Base-by-base conservation (phyloP, 371 early-diverging fungal genomes). In the Mortierella sp. region DNA sequence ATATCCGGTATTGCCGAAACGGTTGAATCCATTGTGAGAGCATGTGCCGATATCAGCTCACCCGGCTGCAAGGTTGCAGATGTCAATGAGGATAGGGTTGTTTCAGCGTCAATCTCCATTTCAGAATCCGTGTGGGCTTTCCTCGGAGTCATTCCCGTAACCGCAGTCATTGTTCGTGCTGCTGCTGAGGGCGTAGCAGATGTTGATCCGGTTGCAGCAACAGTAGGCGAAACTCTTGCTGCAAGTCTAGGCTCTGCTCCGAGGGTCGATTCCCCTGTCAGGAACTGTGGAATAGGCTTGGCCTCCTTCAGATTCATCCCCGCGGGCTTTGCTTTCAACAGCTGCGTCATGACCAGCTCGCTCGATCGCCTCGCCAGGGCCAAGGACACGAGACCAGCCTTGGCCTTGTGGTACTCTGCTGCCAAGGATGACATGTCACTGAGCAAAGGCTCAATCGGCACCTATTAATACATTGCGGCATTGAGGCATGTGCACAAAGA, bases 301-400 rank as follows among this genome's bases (percentile, higher is more conserved):
- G 48, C 71, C 9, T 19, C 43, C 22, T 39, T 26, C 13, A 73
- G 45, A 14, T 80, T 52, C 68, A 76, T 68, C 1, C 66, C 67
- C 1, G 66, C 14, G 1, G 66, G 63, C 14, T 70, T 73, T 4
- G 47, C 4, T 8, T 24, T 53, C 24, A 55, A 29, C 29, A 80
- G 26, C 6, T 70, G 50, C 2, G 19, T 24, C 81, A 80, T 73
- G 7, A 80, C 70, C n/a, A 70, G 29, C 24, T 69, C 73, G 22
- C 77, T 76, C 1, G 81, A 61, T 40, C 70, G 58, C 29, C 55
- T 41, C 0, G 81, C 73, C 2, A 80, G 53, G 7, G 66, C 58
- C 2, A 80, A 26, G 2, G 77, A 64, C 1, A 66, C 64, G 48
- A 80, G 43, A 39, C 72, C 76, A 0, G 31, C 41, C 41, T 80